phyloP scores from a whole-genome alignment of 2,329 filamentous ascomycete genomes.

The Geoglossum cookeanum region DNA sequence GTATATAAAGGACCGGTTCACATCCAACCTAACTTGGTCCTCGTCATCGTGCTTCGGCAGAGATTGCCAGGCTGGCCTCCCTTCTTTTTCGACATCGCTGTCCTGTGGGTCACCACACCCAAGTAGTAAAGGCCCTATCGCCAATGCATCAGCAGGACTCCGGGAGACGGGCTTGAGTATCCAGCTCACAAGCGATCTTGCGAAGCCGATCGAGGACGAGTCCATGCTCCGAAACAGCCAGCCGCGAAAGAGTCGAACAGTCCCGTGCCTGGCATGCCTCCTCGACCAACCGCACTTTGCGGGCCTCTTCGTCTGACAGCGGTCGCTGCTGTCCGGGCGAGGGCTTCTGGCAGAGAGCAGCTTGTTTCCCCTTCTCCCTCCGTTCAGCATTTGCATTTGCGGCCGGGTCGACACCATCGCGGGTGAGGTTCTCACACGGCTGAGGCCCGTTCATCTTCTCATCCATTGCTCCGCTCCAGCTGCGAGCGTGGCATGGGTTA shows the following conservation, averaged over 20 bases:
- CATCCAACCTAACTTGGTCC: constrained; percentile 77
- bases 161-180: constrained; percentile 2
- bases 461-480: neutral
- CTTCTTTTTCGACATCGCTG: constrained; percentile 1
- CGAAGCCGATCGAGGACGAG: constrained; percentile 25
- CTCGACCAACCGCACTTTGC: constrained; percentile 19
- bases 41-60: constrained; percentile 70
- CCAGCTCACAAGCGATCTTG: constrained; percentile 45
- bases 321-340: neutral
- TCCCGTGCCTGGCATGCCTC: constrained; percentile 23
- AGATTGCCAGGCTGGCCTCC: constrained; percentile 31
- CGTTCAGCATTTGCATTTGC: constrained; percentile 4
- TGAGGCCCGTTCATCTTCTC: neutral
- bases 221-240: constrained; percentile 26
- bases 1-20: constrained; percentile 91
- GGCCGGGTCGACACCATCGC: neutral
- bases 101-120: constrained; percentile 17
- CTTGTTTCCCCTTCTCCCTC: neutral
- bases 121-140: constrained; percentile 39
- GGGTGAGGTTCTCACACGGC: neutral
- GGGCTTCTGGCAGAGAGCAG: neutral
- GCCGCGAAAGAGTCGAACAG: constrained; percentile 20
- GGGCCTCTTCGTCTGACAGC: constrained; percentile 6
- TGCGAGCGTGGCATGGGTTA: neutral
- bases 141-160: constrained; percentile 6